Conservation (phyloP, 2,329 filamentous ascomycete species). For the Metarhizium rileyi region DNA sequence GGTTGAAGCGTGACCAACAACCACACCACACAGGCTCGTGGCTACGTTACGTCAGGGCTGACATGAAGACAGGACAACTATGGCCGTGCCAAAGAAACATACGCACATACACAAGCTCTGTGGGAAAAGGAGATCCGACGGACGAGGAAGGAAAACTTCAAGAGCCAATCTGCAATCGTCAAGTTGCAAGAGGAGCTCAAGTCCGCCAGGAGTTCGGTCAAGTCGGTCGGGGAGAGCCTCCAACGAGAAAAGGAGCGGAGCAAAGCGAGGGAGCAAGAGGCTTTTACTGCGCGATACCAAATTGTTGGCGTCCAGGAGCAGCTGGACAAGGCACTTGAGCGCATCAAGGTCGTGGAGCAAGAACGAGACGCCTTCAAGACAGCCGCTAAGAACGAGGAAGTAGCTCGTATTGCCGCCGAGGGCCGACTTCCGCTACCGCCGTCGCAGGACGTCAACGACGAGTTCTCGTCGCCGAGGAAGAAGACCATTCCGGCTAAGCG, state of each 20-base stretch:
- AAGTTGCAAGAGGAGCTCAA: conserved; percentile 70
- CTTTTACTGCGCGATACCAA: conserved; percentile 57
- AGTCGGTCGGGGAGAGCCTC: conserved; percentile 47
- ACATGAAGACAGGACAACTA: conserved; percentile 50
- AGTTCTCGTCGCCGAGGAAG: conserved; percentile 54
- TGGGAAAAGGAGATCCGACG: conserved; percentile 68
- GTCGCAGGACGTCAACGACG: conserved; percentile 42
- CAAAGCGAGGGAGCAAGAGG: conserved; percentile 55
- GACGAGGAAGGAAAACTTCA: conserved; percentile 64
- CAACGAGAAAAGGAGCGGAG: conserved; percentile 54
- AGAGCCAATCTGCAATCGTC: conserved; percentile 58
- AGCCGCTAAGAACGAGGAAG: conserved; percentile 62
- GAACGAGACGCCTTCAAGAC: conserved; percentile 68
- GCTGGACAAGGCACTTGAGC: conserved; percentile 52
- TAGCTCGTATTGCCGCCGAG: conserved; percentile 62
- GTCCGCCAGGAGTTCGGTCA: conserved; percentile 42
- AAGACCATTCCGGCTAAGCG: conserved; percentile 14
- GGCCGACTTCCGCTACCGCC: conserved; percentile 57
- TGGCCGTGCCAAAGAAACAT: conserved; percentile 58
- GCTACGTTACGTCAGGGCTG: neutral
- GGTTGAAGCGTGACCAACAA: conserved; percentile 15
- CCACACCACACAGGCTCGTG: neutral
- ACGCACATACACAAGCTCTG: conserved; percentile 53
- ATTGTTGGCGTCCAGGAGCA: conserved; percentile 58
- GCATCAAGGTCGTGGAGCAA: conserved; percentile 56